Conservation (phyloP, 148 eudicot genomes). For the Nepenthes mirabilis region DNA sequence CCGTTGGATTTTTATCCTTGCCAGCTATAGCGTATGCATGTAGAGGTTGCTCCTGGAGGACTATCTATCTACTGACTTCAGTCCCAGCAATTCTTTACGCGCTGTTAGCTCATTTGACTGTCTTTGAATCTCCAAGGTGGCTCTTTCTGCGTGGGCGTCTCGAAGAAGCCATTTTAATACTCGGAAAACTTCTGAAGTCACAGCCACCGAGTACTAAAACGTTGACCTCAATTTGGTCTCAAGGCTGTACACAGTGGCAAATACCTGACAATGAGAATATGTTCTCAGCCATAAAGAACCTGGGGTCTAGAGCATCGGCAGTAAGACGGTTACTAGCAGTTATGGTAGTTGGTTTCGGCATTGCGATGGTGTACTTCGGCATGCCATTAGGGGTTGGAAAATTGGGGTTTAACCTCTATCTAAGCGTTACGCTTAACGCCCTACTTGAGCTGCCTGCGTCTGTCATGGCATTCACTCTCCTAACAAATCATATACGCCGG, state of each 20-base stretch:
- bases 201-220: not conserved
- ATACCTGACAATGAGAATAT: constrained; percentile 8
- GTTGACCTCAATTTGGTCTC: not conserved
- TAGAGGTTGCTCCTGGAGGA: constrained; percentile 37
- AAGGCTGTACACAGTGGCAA: not conserved
- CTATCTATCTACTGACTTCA: constrained; percentile 40
- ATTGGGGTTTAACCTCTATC: constrained; percentile 38
- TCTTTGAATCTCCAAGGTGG: constrained; percentile 67
- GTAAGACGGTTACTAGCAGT: constrained; percentile 17
- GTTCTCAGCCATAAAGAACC: constrained; percentile 31
- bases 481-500: constrained; percentile 25
- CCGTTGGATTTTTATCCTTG: not conserved
- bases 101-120: constrained; percentile 19
- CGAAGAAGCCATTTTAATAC: constrained; percentile 33
- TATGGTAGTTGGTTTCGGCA: constrained; percentile 32
- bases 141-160: constrained; percentile 37
- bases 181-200: not conserved
- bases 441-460: constrained; percentile 47
- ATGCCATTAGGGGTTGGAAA: constrained; percentile 53
- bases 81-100: constrained; percentile 36
- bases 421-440: constrained; percentile 43
- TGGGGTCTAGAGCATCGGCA: constrained; percentile 37
- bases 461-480: constrained; percentile 19
- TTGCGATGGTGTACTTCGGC: constrained; percentile 61
- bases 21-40: constrained; percentile 26